Base-by-base conservation (phyloP, 1,284 basidiomycete genomes). In the Microbotryum scabiosae region DNA sequence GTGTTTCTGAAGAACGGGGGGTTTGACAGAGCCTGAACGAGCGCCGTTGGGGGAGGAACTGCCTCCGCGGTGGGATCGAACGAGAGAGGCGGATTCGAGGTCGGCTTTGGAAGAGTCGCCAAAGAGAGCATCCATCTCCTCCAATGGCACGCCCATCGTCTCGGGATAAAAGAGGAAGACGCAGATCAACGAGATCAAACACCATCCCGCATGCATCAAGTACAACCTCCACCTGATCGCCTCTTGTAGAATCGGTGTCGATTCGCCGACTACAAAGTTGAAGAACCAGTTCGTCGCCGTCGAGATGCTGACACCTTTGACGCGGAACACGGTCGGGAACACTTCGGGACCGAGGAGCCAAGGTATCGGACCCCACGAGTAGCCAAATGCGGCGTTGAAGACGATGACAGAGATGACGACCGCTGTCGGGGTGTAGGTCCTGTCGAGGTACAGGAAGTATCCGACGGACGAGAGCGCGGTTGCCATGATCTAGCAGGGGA, bases 371-470 rank as follows among this genome's bases (percentile, higher is more conserved):
- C 87, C 64, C 71, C 62, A 82, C 75, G 85, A 88, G 72, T 85
- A 90, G 20, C 92, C 93, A 72, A 97, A 97, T 10, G 86, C 87
- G 49, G 89, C 90, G 70, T 97, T 97, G 81, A 88, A 98, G 53
- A 94, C 79, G 60, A 98, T 85, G 8, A 98, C 90, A 70, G 89
- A 96, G 21, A 82, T 75, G 3, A 97, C 94, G 16, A 97, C 94
- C 3, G 90, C 90, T 56, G 86, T 83, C 0, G 93, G 89, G 6
- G 76, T 78, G 62, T 75, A 76, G 41, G 67, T 46, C n/a, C 60
- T 59, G 74, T 97, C 91, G 53, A 97, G 83, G 73, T 90, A 91
- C 82, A 97, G 88, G 84, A 90, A 93, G 82, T 84, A 90, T 10
- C 90, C 91, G 20, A 87, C 89, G 30, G 85, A 78, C n/a, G 82